These are phyloP conservation scores for Collybia mongolica DNA, from an alignment of 768 basidiomycete genomes.

Conservation along the genomic window DNA sequence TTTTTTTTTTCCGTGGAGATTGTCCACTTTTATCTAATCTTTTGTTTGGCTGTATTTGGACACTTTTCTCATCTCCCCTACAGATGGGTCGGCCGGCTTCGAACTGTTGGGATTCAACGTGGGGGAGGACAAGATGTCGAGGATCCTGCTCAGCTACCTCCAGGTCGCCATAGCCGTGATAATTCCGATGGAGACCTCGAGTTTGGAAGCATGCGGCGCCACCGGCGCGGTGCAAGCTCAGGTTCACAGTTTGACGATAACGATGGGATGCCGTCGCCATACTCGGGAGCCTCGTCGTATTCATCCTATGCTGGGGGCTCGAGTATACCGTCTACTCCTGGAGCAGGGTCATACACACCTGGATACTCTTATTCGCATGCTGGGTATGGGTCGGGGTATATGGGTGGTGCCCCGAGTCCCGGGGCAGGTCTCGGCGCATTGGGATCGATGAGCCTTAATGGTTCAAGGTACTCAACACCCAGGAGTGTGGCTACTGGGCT, in stretches of 20 bases:
- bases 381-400: conserved; percentile 2
- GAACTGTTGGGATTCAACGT: conserved; percentile 64
- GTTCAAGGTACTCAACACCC: conserved; percentile 22
- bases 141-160: background rate
- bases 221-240: conserved; percentile 12
- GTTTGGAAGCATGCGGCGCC: conserved; percentile 2
- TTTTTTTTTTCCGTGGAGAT: background rate
- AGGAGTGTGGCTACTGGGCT: conserved; percentile 18
- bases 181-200: conserved; percentile 11
- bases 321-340: conserved; percentile 35
- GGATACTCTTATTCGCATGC: conserved; percentile 4
- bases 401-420: conserved; percentile 20
- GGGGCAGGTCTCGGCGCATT: conserved; percentile 20
- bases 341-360: conserved; percentile 21
- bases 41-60: no score
- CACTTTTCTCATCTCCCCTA: background rate
- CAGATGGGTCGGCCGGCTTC: conserved; percentile 84
- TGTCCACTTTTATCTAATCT: background rate
- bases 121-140: conserved; percentile 3
- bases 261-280: conserved; percentile 22
- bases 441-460: conserved; percentile 13
- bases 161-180: background rate
- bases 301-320: conserved; percentile 23
- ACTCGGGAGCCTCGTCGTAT: conserved; percentile 26
- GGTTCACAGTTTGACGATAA: conserved; percentile 17